Percentiles rank a stretch among this genome's conserved stretches.
phyloP scores from a whole-genome alignment of 495 filamentous ascomycete genomes.

The Amphirosellinia nigrospora region DNA sequence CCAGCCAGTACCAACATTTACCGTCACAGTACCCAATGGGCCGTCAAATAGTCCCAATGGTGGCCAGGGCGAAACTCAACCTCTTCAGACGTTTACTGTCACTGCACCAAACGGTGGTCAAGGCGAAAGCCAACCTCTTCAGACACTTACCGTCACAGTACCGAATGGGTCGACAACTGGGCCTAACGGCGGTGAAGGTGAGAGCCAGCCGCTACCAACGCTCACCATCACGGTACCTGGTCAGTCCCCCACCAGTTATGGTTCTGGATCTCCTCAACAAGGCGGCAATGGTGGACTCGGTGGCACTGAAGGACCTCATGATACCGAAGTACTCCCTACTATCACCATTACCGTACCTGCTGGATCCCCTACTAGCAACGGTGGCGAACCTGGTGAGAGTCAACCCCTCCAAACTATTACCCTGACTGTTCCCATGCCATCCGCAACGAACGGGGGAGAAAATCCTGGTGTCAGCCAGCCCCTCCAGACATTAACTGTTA shows the following conservation, averaged over 20 bases:
- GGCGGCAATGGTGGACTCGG: not conserved
- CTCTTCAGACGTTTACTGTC: slow-evolving; percentile 31
- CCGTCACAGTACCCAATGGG: slow-evolving; percentile 10
- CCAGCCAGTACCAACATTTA: slow-evolving; percentile 11
- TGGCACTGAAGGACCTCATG: slow-evolving; percentile 27
- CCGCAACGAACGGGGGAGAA: slow-evolving; percentile 20
- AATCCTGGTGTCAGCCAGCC: slow-evolving; percentile 9
- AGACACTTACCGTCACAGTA: slow-evolving; percentile 13
- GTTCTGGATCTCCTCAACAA: slow-evolving; percentile 20
- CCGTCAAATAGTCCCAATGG: slow-evolving; percentile 22
- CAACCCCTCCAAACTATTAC: slow-evolving; percentile 27
- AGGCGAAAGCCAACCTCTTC: slow-evolving; percentile 10
- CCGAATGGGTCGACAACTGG: slow-evolving; percentile 13
- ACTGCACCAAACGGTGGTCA: too few relatives aligned
- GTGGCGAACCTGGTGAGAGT: slow-evolving; percentile 17
- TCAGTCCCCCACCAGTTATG: slow-evolving; percentile 27
- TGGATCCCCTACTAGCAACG: slow-evolving; percentile 26
- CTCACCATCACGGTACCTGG: slow-evolving; percentile 34
- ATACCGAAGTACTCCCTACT: slow-evolving; percentile 30
- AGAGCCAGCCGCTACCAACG: slow-evolving; percentile 26
- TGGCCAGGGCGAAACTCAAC: slow-evolving; percentile 9
- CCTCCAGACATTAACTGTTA: slow-evolving; percentile 32
- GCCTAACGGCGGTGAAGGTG: slow-evolving; percentile 16
- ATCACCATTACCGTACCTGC: slow-evolving; percentile 37
- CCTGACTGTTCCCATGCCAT: slow-evolving; percentile 16